Evolutionary conservation across 148 eudicot species (phyloP).

Genomic region (Limonium bicolor): DNA sequence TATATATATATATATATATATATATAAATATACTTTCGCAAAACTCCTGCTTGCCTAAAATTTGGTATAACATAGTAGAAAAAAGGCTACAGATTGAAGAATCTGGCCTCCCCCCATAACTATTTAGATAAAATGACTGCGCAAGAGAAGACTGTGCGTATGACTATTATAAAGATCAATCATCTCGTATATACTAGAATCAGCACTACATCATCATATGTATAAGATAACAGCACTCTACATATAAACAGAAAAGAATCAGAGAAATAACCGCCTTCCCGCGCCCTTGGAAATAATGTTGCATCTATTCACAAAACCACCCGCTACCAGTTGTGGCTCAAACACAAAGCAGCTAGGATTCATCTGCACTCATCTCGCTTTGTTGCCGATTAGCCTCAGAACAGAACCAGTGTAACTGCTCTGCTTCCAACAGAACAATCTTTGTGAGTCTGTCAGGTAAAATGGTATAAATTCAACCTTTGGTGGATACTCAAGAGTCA

Average conservation of each 20-base stretch:
- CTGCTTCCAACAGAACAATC: background rate
- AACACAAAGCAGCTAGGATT: background rate
- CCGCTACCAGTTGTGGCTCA: background rate
- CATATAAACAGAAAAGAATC: constrained; percentile 2
- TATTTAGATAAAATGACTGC: too few species aligned
- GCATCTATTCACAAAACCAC: constrained; percentile 1
- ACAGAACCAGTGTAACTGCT: constrained; percentile 2
- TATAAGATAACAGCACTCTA: too few species aligned
- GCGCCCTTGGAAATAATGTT: background rate
- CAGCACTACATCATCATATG: too few species aligned
- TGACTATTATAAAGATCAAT: too few species aligned
- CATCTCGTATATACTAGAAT: too few species aligned
- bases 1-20: too few species aligned
- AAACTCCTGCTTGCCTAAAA: too few species aligned
- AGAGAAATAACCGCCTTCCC: constrained; percentile 1
- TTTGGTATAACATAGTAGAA: too few species aligned
- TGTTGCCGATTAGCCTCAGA: background rate
- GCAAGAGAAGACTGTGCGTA: too few species aligned
- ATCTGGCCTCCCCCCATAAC: too few species aligned
- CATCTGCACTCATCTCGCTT: constrained; percentile 1
- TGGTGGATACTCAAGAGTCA: background rate
- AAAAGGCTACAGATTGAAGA: too few species aligned
- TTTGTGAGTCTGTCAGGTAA: background rate
- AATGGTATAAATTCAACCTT: background rate
- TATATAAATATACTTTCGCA: too few species aligned